Percentiles rank a stretch among this genome's conserved stretches.
These are phyloP conservation scores for Nicotiana tomentosiformis DNA, from an alignment of 257 asterid species.

Conservation along the genomic window DNA sequence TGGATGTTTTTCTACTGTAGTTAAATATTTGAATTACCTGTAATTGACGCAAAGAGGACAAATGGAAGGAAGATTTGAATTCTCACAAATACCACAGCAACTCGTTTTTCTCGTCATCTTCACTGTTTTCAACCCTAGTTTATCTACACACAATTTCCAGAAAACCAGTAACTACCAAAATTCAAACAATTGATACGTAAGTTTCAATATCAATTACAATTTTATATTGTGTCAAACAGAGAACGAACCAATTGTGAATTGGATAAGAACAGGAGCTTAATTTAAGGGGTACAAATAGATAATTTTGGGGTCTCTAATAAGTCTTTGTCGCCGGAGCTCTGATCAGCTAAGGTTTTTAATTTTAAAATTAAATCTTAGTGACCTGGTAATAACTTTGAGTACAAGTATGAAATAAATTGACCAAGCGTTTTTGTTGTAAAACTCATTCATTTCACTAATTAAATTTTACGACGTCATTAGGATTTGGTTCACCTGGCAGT, in stretches of 20 bases:
- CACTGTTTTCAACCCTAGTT: slow-evolving; percentile 6
- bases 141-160: not conserved
- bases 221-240: not conserved
- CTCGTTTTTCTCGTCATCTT: slow-evolving; percentile 45
- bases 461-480: not conserved
- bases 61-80: slow-evolving; percentile 74
- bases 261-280: not conserved
- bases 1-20: not conserved
- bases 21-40: slow-evolving; percentile 36
- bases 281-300: not conserved
- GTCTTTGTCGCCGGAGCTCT: not conserved
- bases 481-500: not conserved
- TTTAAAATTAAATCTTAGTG: not conserved
- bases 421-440: not conserved
- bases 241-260: not conserved
- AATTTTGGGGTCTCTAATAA: not conserved
- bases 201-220: not conserved
- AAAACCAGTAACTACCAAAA: not conserved
- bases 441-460: not conserved
- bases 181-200: not conserved
- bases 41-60: slow-evolving; percentile 79
- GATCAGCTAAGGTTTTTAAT: not conserved
- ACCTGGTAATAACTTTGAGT: not conserved
- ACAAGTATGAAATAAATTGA: not conserved
- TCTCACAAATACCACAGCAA: slow-evolving; percentile 79